A percentile compares a stretch with the other conserved stretches of the same genome.
These are phyloP conservation scores for Dactylonectria macrodidyma DNA, from an alignment of 2,329 filamentous ascomycete species.

Conservation along the genomic window DNA sequence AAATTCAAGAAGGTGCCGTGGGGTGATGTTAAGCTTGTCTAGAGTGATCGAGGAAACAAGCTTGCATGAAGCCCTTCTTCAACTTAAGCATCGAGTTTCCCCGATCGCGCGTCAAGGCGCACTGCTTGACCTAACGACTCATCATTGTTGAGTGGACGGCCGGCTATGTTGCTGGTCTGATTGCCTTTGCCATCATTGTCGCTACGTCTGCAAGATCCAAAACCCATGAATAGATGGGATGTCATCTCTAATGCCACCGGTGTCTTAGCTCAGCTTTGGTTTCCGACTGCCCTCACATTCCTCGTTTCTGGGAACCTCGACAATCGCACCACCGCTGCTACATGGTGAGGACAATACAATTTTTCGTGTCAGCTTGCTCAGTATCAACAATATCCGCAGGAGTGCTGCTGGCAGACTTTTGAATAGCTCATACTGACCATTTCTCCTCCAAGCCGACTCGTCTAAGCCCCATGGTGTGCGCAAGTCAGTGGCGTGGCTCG, in stretches of 20 bases:
- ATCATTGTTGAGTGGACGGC: constrained; percentile 40
- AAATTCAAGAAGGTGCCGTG: not conserved
- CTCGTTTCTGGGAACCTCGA: constrained; percentile 54
- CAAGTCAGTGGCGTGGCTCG: constrained; percentile 31
- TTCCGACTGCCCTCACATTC: constrained; percentile 54
- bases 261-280: constrained; percentile 53
- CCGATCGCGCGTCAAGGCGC: not conserved
- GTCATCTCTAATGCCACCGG: not conserved
- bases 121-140: constrained; percentile 5
- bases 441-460: constrained; percentile 57
- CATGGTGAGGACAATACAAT: constrained; percentile 49
- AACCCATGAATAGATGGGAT: not conserved
- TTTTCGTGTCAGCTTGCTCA: not conserved
- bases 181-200: constrained; percentile 41
- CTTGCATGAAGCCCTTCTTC: not conserved
- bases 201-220: constrained; percentile 30
- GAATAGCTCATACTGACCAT: constrained; percentile 60
- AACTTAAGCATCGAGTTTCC: not conserved
- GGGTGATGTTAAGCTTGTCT: not conserved
- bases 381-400: constrained; percentile 25
- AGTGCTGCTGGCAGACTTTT: constrained; percentile 45
- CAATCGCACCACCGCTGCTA: constrained; percentile 55
- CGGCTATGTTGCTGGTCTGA: constrained; percentile 45
- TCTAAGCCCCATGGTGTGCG: constrained; percentile 51
- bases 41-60: not conserved